Conservation (phyloP, 2,329 filamentous ascomycete genomes). For the Pestalotiopsis sp. region DNA sequence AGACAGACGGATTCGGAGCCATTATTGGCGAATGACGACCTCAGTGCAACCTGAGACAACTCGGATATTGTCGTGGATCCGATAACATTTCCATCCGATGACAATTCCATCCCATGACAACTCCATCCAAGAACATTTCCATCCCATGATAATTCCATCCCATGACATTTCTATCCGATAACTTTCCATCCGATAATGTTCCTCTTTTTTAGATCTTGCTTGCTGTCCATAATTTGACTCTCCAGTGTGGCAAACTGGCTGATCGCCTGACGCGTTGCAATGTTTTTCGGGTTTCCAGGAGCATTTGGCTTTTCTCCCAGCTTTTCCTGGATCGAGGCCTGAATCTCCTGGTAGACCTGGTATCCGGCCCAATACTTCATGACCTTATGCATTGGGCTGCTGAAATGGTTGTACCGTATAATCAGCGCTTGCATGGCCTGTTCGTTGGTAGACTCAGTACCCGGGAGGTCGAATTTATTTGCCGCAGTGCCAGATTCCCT, state of each 20-base stretch:
- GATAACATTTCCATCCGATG: too few species aligned
- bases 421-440: too few species aligned
- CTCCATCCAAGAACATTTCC: neutral
- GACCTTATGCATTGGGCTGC: too few species aligned
- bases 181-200: neutral
- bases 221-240: neutral
- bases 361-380: too few species aligned
- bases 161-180: too few species aligned
- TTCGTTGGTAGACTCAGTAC: too few species aligned
- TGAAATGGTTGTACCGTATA: too few species aligned
- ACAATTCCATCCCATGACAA: neutral
- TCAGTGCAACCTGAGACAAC: neutral
- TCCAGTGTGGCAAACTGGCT: neutral
- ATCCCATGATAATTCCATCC: too few species aligned
- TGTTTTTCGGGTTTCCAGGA: neutral
- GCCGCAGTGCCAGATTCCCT: too few species aligned
- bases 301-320: neutral
- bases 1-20: neutral
- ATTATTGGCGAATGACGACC: neutral
- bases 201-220: neutral
- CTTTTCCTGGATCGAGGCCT: too few species aligned
- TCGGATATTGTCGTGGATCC: neutral
- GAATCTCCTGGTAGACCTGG: too few species aligned
- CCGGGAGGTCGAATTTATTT: too few species aligned
- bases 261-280: neutral